phyloP scores from a whole-genome alignment of 169 alveolate species.

The Perkinsus chesapeaki region DNA sequence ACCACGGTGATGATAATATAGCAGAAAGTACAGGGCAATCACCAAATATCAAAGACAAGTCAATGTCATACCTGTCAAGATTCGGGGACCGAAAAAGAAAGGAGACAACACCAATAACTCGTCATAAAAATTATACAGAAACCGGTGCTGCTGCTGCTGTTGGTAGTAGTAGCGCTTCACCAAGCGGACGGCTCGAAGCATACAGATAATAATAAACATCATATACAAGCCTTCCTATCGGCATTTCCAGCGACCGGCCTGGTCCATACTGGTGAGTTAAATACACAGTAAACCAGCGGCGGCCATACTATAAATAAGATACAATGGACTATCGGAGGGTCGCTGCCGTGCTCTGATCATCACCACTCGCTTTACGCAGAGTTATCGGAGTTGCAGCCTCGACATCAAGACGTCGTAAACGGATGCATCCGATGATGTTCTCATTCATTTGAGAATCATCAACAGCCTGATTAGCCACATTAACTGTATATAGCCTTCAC shows the following conservation, averaged over 20 bases:
- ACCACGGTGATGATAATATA: not conserved
- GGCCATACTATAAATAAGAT: not conserved
- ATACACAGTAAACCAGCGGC: not conserved
- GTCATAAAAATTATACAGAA: too few species aligned
- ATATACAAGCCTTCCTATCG: too few species aligned
- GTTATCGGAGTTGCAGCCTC: not conserved
- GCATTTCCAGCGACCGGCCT: too few species aligned
- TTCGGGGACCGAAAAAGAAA: too few species aligned
- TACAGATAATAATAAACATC: too few species aligned
- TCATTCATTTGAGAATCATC: not conserved
- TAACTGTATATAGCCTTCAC: not conserved
- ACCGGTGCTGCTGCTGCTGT: too few species aligned
- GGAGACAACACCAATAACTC: too few species aligned
- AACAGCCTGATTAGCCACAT: not conserved
- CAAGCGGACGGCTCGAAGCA: too few species aligned
- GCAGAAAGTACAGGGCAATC: not conserved
- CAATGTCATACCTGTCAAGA: too few species aligned
- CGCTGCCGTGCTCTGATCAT: not conserved
- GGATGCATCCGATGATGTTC: not conserved
- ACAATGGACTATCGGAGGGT: too few species aligned
- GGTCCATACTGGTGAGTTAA: not conserved
- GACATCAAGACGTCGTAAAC: not conserved
- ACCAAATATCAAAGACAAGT: too few species aligned
- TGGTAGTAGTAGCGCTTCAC: too few species aligned
- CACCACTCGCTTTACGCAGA: not conserved